phyloP scores from a whole-genome alignment of 495 filamentous ascomycete species.

The Penicillium nucicola region DNA sequence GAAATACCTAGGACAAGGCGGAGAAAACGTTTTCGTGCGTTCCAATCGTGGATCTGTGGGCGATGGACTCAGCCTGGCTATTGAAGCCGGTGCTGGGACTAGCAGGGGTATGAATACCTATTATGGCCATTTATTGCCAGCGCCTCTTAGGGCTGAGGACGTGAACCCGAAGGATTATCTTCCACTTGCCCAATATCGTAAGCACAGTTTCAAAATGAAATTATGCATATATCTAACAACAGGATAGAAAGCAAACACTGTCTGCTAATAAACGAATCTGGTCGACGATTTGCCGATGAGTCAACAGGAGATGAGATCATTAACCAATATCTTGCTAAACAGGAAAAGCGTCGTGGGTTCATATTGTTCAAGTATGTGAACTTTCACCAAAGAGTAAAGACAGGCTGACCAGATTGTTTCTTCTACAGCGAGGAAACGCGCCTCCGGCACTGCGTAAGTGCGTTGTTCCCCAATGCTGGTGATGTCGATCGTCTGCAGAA shows the following conservation, averaged over 20 bases:
- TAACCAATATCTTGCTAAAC: conserved; percentile 28
- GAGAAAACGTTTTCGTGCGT: conserved; percentile 27
- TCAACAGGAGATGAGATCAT: conserved; percentile 26
- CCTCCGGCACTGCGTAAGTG: conserved; percentile 17
- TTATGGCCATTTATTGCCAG: conserved; percentile 25
- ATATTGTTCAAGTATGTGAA: conserved; percentile 21
- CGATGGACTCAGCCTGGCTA: conserved; percentile 19
- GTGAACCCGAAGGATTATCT: conserved; percentile 23
- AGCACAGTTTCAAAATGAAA: not conserved
- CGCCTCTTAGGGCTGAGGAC: conserved; percentile 14
- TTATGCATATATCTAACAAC: not conserved
- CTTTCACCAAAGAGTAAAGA: not conserved
- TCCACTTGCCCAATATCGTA: conserved; percentile 24
- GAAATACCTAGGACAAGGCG: conserved; percentile 17
- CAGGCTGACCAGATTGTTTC: not conserved
- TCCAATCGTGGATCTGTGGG: conserved; percentile 25
- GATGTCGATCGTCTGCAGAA: conserved; percentile 27
- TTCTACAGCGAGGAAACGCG: conserved; percentile 16
- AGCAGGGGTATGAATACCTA: conserved; percentile 24
- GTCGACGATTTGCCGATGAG: conserved; percentile 20
- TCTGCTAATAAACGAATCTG: conserved; percentile 17
- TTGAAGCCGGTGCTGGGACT: conserved; percentile 15
- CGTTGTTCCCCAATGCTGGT: conserved; percentile 25
- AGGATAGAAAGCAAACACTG: conserved; percentile 24
- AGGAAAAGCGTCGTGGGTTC: conserved; percentile 25